Evolutionary conservation across 208 protist species (phyloP), one percentile per base, ranked within the genome.

Genomic region (Lotmaria passim): DNA sequence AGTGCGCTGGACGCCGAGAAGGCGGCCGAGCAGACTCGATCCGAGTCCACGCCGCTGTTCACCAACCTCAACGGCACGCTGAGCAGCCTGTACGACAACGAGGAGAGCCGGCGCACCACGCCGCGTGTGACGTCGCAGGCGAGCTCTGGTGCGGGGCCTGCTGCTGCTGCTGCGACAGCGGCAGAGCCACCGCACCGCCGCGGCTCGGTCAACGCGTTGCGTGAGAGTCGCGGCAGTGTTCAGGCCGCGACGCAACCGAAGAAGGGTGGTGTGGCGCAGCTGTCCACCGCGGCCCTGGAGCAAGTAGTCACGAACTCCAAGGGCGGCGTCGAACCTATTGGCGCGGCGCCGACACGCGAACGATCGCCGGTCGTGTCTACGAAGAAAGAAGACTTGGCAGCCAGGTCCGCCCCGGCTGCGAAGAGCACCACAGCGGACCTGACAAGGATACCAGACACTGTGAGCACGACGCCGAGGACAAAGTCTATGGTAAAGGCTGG

Each of bases 71-170:
- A 66, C 60, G 46, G 47, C 12, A 66, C 60, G 33, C 8, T 17
- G 31, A 75, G 34, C 55, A 33, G 43, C 34, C 28, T 51, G 55
- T 52, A 51, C 28, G 71, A 77, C 41, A 71, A 77, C 26, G 71
- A 77, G 47, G 71, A 71, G 48, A 60, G 62, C 14, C 53, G 39
- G 28, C 55, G 48, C 38, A 67, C 46, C 3, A 69, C 71, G 14
- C 56, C 71, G 15, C 46, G 39, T 7, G 47, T 26, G 26, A 17
- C 41, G 26, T n/a, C n/a, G n/a, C n/a, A n/a, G n/a, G 53, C 63
- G 21, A 65, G 55, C 10, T 53, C 55, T 23, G 46, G 48, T 8
- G 30, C 55, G 10, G 68, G 46, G 47, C 19, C 33, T 23, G 30
- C 21, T 3, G 39, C 17, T 23, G 39, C 14, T 11, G 17, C 68